A percentile compares a stretch with the other conserved stretches of the same genome.
These are phyloP conservation scores for Penicillium paxilli DNA, from an alignment of 495 filamentous ascomycete species.

Conservation along the genomic window DNA sequence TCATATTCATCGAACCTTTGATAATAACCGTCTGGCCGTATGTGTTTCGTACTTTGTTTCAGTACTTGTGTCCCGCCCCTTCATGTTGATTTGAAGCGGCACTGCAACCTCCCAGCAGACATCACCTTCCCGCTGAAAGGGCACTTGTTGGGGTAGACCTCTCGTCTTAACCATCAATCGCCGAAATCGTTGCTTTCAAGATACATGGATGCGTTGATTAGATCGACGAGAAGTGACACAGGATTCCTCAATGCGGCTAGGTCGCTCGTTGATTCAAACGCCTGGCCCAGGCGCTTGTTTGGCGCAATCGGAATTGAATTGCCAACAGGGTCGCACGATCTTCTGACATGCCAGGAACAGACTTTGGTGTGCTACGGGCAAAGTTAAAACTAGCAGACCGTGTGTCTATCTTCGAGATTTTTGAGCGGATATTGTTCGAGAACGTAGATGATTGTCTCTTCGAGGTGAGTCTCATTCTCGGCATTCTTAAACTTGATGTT, in stretches of 20 bases:
- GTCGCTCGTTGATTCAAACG: constrained; percentile 43
- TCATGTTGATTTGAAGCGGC: constrained; percentile 41
- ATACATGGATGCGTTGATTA: constrained; percentile 39
- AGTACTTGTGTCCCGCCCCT: constrained; percentile 22
- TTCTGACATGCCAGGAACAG: constrained; percentile 47
- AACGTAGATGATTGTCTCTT: constrained; percentile 56
- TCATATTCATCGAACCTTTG: too few relatives aligned
- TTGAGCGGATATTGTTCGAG: constrained; percentile 44
- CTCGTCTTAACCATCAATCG: too few relatives aligned
- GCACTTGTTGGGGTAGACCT: constrained; percentile 47
- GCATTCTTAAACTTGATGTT: too few relatives aligned
- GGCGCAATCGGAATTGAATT: too few relatives aligned
- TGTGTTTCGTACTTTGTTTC: constrained; percentile 21
- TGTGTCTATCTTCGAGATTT: constrained; percentile 15
- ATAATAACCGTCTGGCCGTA: too few relatives aligned
- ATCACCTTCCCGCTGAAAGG: constrained; percentile 42
- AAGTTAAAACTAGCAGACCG: constrained; percentile 35
- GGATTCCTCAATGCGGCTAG: constrained; percentile 40
- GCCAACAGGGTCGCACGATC: constrained; percentile 48
- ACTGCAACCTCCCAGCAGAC: constrained; percentile 46
- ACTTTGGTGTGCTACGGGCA: constrained; percentile 51
- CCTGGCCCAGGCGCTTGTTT: constrained; percentile 31
- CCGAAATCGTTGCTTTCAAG: constrained; percentile 30
- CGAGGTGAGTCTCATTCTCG: too few relatives aligned
- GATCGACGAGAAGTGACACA: constrained; percentile 36